Conservation (phyloP, 345 rosid genomes). For the Reutealis trisperma region DNA sequence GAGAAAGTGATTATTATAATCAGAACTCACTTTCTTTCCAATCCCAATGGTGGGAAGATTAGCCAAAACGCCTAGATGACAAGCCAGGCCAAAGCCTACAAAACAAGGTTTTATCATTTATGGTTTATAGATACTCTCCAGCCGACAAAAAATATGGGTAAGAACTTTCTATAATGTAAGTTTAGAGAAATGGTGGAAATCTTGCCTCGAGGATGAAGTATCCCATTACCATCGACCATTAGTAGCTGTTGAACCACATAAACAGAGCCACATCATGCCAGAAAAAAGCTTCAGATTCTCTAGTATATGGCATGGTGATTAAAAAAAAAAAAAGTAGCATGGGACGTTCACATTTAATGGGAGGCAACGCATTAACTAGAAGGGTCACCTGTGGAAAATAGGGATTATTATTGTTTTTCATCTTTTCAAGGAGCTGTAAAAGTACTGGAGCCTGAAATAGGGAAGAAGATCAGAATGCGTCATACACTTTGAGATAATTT, state of each 20-base stretch:
- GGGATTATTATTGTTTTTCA: constrained; percentile 49
- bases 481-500: background rate
- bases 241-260: constrained; percentile 48
- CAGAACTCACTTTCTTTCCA: constrained; percentile 65
- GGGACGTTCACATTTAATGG: background rate
- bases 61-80: constrained; percentile 83
- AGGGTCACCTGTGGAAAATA: constrained; percentile 71
- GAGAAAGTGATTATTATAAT: constrained; percentile 1
- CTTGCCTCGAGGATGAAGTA: constrained; percentile 93
- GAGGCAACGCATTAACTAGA: background rate
- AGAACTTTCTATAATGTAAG: background rate
- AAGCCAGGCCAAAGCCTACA: constrained; percentile 89
- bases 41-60: constrained; percentile 78
- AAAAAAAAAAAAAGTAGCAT: background rate
- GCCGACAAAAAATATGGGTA: background rate
- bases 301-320: background rate
- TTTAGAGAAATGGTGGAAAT: too few species aligned
- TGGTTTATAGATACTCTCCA: background rate
- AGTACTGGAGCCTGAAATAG: constrained; percentile 70
- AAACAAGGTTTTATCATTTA: constrained; percentile 2
- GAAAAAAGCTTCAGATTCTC: background rate
- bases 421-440: constrained; percentile 57
- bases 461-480: background rate
- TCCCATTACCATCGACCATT: constrained; percentile 90
- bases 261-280: background rate